phyloP scores from a whole-genome alignment of 2,329 filamentous ascomycete species.

The Sporothrix inflata region DNA sequence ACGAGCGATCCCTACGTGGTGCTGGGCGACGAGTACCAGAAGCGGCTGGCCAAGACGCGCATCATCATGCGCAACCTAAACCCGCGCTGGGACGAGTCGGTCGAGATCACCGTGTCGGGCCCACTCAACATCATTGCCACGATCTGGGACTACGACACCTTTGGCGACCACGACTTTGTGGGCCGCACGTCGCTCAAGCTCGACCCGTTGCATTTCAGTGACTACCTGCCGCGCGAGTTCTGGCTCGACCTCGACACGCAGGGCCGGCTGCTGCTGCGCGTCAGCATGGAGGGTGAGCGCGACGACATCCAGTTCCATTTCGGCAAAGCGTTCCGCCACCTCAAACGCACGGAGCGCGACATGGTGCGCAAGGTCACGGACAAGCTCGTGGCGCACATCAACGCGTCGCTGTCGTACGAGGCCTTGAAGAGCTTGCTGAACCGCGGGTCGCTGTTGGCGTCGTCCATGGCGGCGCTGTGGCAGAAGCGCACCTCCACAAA shows the following conservation, averaged over 20 bases:
- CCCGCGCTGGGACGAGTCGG: conserved; percentile 94
- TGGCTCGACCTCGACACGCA: conserved; percentile 98
- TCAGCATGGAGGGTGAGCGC: conserved; percentile 98
- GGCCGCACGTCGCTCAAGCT: conserved; percentile 95
- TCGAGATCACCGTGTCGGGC: conserved; percentile 91
- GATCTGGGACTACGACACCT: conserved; percentile 96
- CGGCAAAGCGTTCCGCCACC: conserved; percentile 90
- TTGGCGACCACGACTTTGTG: conserved; percentile 97
- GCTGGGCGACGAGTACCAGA: conserved; percentile 95
- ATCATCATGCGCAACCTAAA: conserved; percentile 90
- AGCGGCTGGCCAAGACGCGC: conserved; percentile 90
- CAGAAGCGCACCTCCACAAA: conserved; percentile 61
- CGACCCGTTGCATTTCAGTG: conserved; percentile 96
- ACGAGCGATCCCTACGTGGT: conserved; percentile 97
- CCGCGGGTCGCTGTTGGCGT: conserved; percentile 49
- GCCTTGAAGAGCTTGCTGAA: conserved; percentile 76
- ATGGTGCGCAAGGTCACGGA: conserved; percentile 99
- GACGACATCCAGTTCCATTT: conserved; percentile 99
- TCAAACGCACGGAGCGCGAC: conserved; percentile 94
- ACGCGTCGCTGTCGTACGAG: conserved; percentile 80
- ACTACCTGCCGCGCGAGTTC: conserved; percentile 93
- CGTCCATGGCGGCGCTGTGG: conserved; percentile 72
- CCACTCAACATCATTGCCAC: conserved; percentile 94
- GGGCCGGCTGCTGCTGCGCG: conserved; percentile 81
- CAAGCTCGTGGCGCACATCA: conserved; percentile 96